These are phyloP conservation scores for Wickerhamomyces sp. DNA, from an alignment of 1,139 yeast genomes.

Conservation along the genomic window DNA sequence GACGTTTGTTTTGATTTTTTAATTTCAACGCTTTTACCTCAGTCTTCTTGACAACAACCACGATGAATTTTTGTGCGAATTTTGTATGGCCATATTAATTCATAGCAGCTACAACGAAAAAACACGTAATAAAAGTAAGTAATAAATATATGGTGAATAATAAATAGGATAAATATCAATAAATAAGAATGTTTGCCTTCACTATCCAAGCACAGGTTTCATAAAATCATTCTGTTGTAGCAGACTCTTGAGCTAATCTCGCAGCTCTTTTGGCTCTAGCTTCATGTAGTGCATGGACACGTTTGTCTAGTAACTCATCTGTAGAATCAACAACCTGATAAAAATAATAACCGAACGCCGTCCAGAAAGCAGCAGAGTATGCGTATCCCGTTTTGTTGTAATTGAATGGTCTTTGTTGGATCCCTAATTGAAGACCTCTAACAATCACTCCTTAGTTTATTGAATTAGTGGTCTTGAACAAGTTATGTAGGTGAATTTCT, in stretches of 20 bases:
- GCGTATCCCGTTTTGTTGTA: constrained; percentile 32
- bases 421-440: constrained; percentile 36
- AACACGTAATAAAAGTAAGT: background rate
- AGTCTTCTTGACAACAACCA: no score
- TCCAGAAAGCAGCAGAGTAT: constrained; percentile 35
- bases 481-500: no score
- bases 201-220: no score
- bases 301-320: constrained; percentile 29
- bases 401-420: constrained; percentile 31
- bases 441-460: constrained; percentile 32
- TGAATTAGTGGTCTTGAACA: no score
- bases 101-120: no score
- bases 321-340: constrained; percentile 31
- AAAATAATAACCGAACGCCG: constrained; percentile 32
- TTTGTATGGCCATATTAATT: no score
- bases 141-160: constrained; percentile 6
- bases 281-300: constrained; percentile 30
- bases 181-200: background rate
- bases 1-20: no score
- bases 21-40: no score
- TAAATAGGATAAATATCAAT: constrained; percentile 3
- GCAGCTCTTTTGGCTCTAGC: constrained; percentile 26
- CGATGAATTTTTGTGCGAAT: no score
- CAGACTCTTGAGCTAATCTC: constrained; percentile 1
- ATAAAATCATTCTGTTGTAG: constrained; percentile 1